Evolutionary conservation across 441 rosid genomes (phyloP).

Genomic region (Raphanus hybrid): DNA sequence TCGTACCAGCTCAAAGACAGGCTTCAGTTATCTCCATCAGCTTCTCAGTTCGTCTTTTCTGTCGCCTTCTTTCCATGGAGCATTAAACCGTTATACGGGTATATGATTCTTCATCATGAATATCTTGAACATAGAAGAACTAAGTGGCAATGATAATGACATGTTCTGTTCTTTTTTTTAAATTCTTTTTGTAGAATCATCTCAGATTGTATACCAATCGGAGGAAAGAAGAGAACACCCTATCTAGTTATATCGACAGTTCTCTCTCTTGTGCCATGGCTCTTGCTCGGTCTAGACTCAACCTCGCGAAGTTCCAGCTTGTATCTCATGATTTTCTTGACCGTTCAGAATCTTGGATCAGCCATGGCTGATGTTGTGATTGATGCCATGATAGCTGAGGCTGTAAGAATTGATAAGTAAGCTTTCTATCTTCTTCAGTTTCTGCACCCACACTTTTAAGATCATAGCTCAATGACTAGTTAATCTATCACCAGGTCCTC

Average conservation of each 20-base stretch:
- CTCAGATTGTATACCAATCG: constrained; percentile 89
- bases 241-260: constrained; percentile 78
- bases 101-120: background rate
- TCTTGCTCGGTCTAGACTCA: constrained; percentile 66
- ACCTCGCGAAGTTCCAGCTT: constrained; percentile 62
- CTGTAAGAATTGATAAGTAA: constrained; percentile 79
- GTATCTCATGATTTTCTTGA: constrained; percentile 68
- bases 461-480: background rate
- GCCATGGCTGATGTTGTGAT: constrained; percentile 97
- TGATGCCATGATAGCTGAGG: constrained; percentile 98
- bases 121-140: background rate
- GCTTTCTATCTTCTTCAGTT: constrained; percentile 26
- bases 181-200: constrained; percentile 63
- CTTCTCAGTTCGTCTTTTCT: constrained; percentile 88
- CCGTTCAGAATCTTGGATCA: constrained; percentile 87
- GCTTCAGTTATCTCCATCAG: constrained; percentile 90
- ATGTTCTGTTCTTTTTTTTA: background rate
- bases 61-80: constrained; percentile 95
- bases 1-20: constrained; percentile 92
- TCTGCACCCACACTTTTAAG: background rate
- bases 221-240: constrained; percentile 85
- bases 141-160: background rate
- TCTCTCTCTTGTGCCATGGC: constrained; percentile 88
- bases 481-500: constrained; percentile 61
- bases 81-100: constrained; percentile 92